Base-by-base conservation (phyloP, 768 basidiomycete species). In the Neoboletus brunneissimus region DNA sequence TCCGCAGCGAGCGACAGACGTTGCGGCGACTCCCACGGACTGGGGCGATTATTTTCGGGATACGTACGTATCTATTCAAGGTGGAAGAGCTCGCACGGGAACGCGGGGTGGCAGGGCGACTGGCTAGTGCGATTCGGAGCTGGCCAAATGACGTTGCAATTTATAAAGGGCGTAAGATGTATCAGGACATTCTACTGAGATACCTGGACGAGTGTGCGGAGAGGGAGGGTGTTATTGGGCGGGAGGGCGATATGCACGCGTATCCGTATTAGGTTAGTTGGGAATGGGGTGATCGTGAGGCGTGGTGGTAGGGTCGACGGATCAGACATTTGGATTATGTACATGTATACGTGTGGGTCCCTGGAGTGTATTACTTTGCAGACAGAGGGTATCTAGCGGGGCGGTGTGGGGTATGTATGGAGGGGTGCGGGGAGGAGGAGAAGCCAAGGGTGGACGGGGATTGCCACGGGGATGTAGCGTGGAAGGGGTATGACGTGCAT, bases 21-120 rank as follows among this genome's bases (percentile, higher is more conserved):
- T 71, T 89, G 55, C 75, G 87, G 40, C 75, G 88, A 29, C 77
- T 90, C 51, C 83, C 83, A 12, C 72, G 76, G 4, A 82, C 81
- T 41, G 87, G 88, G 12, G 86, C 81, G 2, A 77, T 89, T 37
- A 70, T 85, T 40, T 90, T 91, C 68, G 86, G 83, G 51, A 85
- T 89, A 63, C 77, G 87, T 38, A 85, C 84, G 47, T 88, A 88
- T 71, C 50, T 85, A 53, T 79, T 78, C 41, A 81, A 81, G 22
- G 67, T 88, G 35, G 77, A 75, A 23, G 77, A 79, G 38, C 68
- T 89, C 1, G 73, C 63, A 15, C 63, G 71, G 51, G 89, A 89
- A 67, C 73, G 73, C 9, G 86, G 83, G 0, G 80, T 86, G 12
- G 78, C 86, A 0, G 83, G 79, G 32, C 73, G 88, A 49, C 70